Conservation (phyloP, 2,329 filamentous ascomycete genomes). For the Tothia fuscella region DNA sequence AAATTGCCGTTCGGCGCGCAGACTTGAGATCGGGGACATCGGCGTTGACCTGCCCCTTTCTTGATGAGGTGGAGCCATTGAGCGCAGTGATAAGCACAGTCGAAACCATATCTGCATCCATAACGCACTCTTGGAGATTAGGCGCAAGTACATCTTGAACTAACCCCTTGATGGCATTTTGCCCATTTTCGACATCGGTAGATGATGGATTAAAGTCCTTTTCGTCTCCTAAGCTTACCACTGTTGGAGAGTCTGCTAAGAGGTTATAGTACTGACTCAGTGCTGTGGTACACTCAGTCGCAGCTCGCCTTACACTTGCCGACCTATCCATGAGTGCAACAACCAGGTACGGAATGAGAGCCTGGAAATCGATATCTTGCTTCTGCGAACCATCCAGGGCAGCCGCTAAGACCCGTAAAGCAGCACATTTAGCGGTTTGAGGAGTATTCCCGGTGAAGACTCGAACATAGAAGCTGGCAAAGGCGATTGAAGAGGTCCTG, state of each 20-base stretch:
- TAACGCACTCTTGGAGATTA: conserved; percentile 70
- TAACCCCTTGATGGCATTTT: conserved; percentile 50
- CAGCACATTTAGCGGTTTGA: conserved; percentile 21
- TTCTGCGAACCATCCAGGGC: conserved; percentile 14
- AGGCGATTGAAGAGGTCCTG: conserved; percentile 51
- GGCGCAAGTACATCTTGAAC: conserved; percentile 61
- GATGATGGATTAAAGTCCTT: conserved; percentile 16
- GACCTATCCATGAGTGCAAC: conserved; percentile 64
- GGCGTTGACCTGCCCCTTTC: conserved; percentile 10
- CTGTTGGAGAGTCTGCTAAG: not conserved
- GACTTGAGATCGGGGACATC: conserved; percentile 45
- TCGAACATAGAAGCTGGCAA: conserved; percentile 62
- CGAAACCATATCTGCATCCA: conserved; percentile 62
- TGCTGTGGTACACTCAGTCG: conserved; percentile 48
- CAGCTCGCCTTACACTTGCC: conserved; percentile 62
- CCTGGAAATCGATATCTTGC: conserved; percentile 57
- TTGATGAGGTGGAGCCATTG: conserved; percentile 32
- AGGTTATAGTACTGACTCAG: conserved; percentile 15
- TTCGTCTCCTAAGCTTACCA: not conserved
- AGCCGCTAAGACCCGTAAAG: conserved; percentile 12
- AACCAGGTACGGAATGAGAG: conserved; percentile 70
- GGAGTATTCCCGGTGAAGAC: conserved; percentile 65
- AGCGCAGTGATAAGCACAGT: conserved; percentile 50
- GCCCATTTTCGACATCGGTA: conserved; percentile 47
- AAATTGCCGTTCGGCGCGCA: conserved; percentile 49